Conservation (phyloP, 306 rosid genomes). For the Citrullus mucosospermus region DNA sequence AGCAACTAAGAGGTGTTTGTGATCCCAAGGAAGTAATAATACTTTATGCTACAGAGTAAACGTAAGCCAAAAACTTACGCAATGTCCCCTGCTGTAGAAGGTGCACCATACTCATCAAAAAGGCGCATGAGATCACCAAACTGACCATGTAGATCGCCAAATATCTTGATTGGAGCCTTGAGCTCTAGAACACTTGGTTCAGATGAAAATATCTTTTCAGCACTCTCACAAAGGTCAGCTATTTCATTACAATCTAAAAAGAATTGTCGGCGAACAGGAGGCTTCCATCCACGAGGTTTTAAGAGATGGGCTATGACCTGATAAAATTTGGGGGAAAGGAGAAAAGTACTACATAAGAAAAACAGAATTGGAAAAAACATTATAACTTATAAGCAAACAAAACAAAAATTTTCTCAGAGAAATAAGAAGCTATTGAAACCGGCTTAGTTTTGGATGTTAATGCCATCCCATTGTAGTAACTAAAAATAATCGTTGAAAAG, state of each 20-base stretch:
- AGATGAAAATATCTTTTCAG: slow-evolving; percentile 87
- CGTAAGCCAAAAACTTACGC: slow-evolving; percentile 49
- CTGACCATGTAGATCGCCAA: slow-evolving; percentile 98
- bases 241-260: slow-evolving; percentile 95
- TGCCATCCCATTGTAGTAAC: background rate
- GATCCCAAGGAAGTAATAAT: background rate
- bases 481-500: background rate
- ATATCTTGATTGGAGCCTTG: slow-evolving; percentile 91
- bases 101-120: slow-evolving; percentile 95
- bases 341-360: background rate
- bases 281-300: slow-evolving; percentile 99
- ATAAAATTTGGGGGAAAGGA: background rate
- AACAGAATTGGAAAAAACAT: background rate
- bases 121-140: slow-evolving; percentile 99
- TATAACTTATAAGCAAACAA: background rate
- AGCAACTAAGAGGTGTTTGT: background rate
- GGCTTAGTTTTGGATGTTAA: background rate
- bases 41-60: background rate
- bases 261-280: slow-evolving; percentile 98
- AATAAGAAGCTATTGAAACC: background rate
- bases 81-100: slow-evolving; percentile 98
- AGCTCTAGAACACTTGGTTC: slow-evolving; percentile 94
- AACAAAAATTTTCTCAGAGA: background rate
- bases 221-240: slow-evolving; percentile 95
- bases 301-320: slow-evolving; percentile 91